Evolutionary conservation across 148 eudicot genomes (phyloP), one percentile per base, ranked within the genome.

Genomic region (Amaranthus hypochondriacus): DNA sequence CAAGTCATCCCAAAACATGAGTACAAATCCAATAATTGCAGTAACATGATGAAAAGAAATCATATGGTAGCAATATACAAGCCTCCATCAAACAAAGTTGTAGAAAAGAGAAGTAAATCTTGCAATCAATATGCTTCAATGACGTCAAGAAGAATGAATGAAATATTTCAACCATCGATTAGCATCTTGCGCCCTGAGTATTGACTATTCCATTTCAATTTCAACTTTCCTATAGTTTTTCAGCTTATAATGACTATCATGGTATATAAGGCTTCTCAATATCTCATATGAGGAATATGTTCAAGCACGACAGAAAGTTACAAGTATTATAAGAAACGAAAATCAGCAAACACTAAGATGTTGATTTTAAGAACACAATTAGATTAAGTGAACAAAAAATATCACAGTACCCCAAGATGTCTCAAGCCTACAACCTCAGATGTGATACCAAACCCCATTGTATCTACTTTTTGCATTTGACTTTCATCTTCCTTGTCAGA

Each of bases 341-440:
- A 6, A 5, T 12, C 63, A 28, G 39, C 39, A 28, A 28, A 28
- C 39, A 0, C 39, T 28, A 28, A 28, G 39, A 28, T 28, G 2
- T 28, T 28, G 39, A 28, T 28, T 28, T 28, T 28, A 2, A 28
- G 1, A 28, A 9, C 43, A 58, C 14, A 70, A 52, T 43, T 15
- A 69, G n/a, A 62, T 7, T 53, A 62, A 44, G 46, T 11, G 14
- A 65, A 72, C 9, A 44, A 6, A 50, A 63, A n/a, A 48, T 3
- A 53, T 4, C 68, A 60, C 14, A 79, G 9, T 89, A 91, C 97
- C 83, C 72, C 87, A 58, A 66, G 77, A 64, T 76, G 80, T 75
- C 77, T 80, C 18, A 84, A 74, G 69, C 48, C 70, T 53, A 70
- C 81, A 75, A 71, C 62, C 48, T 65, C 76, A n/a, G 78, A 61